These are phyloP conservation scores for Lactifluus echinatus DNA, from an alignment of 768 basidiomycete species.

Conservation along the genomic window DNA sequence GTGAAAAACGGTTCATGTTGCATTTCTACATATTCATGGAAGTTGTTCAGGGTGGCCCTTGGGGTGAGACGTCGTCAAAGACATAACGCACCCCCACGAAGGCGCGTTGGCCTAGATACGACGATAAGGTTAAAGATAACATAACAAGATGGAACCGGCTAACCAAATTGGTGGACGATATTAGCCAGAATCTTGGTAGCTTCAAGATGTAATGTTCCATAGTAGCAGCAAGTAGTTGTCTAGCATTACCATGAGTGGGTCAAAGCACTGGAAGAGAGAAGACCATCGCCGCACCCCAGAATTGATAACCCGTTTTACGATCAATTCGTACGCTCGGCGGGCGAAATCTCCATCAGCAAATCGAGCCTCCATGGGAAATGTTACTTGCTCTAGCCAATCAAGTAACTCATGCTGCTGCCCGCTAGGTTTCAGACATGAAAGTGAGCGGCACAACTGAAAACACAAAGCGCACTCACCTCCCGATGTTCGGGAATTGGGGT, in stretches of 20 bases:
- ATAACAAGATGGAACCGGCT: conserved; percentile 19
- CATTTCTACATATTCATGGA: conserved; percentile 50
- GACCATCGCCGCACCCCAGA: conserved; percentile 52
- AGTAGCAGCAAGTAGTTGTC: conserved; percentile 95
- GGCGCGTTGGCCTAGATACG: conserved; percentile 60
- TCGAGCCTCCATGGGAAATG: conserved; percentile 80
- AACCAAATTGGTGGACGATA: conserved; percentile 53
- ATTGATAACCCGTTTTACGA: conserved; percentile 63
- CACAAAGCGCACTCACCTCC: conserved; percentile 34
- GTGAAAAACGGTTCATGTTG: conserved; percentile 76
- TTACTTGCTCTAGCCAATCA: conserved; percentile 78
- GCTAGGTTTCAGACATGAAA: conserved; percentile 29
- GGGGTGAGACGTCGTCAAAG: neutral
- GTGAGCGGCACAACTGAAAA: neutral
- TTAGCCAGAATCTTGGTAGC: conserved; percentile 77
- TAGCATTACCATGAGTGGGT: conserved; percentile 25
- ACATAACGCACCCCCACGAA: conserved; percentile 65
- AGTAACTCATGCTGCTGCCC: conserved; percentile 83
- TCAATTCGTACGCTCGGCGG: conserved; percentile 51
- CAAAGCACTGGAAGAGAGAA: neutral
- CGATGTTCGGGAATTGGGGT: conserved; percentile 69
- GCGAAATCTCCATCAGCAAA: conserved; percentile 70
- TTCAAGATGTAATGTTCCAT: conserved; percentile 72
- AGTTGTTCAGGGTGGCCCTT: neutral
- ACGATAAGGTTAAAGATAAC: neutral